Evolutionary conservation across 208 protist genomes (phyloP).

Genomic region (Phytomonas sp.): DNA sequence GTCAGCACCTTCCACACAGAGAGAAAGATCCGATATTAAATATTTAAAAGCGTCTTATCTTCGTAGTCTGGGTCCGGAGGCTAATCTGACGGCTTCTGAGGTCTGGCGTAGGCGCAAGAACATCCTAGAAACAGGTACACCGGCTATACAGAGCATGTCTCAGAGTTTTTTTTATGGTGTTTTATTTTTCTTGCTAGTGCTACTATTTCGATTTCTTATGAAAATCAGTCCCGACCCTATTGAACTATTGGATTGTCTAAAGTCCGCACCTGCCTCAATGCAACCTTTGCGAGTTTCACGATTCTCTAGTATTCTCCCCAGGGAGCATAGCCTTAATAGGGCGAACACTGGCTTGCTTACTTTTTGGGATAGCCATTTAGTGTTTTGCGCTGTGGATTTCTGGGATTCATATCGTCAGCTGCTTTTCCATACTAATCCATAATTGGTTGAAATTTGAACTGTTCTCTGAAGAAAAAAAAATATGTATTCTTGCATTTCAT

Average conservation of each 20-base stretch:
- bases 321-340: constrained; percentile 15
- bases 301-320: constrained; percentile 11
- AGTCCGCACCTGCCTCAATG: constrained; percentile 12
- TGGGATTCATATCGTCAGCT: constrained; percentile 19
- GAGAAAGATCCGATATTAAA: not conserved
- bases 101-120: not conserved
- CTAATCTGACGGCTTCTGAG: not conserved
- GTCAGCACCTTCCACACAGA: not conserved
- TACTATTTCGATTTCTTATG: not conserved
- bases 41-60: not conserved
- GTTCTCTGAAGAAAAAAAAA: not conserved
- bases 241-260: not conserved
- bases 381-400: constrained; percentile 24
- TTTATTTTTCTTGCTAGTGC: not conserved
- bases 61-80: not conserved
- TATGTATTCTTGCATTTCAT: not conserved
- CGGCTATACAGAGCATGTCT: not conserved
- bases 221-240: not conserved
- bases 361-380: constrained; percentile 8
- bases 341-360: constrained; percentile 15
- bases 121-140: not conserved
- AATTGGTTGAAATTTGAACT: not conserved
- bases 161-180: not conserved
- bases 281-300: constrained; percentile 16
- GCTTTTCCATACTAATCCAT: constrained; percentile 5